Evolutionary conservation across 331 rosid genomes (phyloP).

Genomic region (Cydonia oblonga): DNA sequence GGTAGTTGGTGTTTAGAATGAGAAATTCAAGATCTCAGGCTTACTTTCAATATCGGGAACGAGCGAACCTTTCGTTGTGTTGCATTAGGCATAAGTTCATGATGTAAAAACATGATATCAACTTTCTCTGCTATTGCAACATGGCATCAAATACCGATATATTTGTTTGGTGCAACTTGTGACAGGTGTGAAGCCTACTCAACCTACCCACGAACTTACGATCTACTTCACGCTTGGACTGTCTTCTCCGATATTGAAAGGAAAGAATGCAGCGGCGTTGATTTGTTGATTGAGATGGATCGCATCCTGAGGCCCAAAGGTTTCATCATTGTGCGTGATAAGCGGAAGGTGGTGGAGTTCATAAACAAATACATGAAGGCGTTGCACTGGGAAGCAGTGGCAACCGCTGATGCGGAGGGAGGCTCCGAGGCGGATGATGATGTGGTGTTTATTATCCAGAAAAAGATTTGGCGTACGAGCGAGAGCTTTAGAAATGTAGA

Average conservation of each 20-base stretch:
- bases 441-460: conserved; percentile 28
- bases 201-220: conserved; percentile 45
- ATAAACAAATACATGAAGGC: conserved; percentile 30
- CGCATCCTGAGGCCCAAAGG: conserved; percentile 39
- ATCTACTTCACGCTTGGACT: conserved; percentile 42
- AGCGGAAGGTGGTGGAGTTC: conserved; percentile 26
- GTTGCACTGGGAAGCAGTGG: conserved; percentile 43
- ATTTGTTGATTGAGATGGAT: conserved; percentile 39
- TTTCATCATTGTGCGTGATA: conserved; percentile 34
- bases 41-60: not conserved
- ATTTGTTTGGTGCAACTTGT: not conserved
- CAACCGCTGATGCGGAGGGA: conserved; percentile 11
- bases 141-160: not conserved
- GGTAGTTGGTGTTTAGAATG: not conserved
- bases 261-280: conserved; percentile 30
- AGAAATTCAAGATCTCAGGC: not conserved
- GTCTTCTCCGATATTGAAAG: conserved; percentile 32
- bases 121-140: not conserved
- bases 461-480: conserved; percentile 44
- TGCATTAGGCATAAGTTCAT: not conserved
- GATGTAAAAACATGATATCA: not conserved
- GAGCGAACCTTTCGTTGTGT: not conserved
- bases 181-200: conserved; percentile 48
- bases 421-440: conserved; percentile 28
- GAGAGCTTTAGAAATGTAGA: conserved; percentile 35